Evolutionary conservation across 2,329 filamentous ascomycete genomes (phyloP).

Genomic region (Zymoseptoria pseudotritici): DNA sequence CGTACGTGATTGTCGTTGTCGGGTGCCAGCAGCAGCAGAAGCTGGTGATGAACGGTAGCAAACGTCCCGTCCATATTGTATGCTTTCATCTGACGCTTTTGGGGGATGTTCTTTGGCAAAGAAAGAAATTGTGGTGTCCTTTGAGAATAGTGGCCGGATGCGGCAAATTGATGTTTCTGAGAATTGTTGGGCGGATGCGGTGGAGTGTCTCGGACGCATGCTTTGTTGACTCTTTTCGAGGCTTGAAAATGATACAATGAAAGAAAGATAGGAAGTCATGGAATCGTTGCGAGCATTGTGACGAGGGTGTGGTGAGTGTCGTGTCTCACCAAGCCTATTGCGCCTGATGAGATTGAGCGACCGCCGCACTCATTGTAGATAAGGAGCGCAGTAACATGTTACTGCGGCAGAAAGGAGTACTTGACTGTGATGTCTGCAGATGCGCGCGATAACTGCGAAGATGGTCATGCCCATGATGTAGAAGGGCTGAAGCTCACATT

Average conservation of each 20-base stretch:
- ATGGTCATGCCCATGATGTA: not conserved
- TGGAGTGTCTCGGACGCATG: not conserved
- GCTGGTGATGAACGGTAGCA: not conserved
- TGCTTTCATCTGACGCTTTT: not conserved
- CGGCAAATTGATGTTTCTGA: not conserved
- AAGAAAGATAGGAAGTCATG: not conserved
- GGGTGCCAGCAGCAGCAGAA: not conserved
- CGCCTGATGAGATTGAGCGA: not conserved
- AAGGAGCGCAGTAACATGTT: accelerated
- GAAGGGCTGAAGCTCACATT: not conserved
- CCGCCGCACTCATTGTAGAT: not conserved
- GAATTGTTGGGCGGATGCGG: not conserved
- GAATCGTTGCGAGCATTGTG: not conserved
- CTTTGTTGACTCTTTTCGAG: not conserved
- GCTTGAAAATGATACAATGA: not conserved
- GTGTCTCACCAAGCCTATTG: not conserved
- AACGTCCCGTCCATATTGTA: not conserved
- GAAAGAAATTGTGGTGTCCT: not conserved
- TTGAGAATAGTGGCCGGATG: not conserved
- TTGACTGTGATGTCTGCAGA: not conserved
- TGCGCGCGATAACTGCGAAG: not conserved
- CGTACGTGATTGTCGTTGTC: not conserved
- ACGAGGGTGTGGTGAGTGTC: not conserved
- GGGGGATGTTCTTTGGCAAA: not conserved
- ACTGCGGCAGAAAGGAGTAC: not conserved